phyloP scores from a whole-genome alignment of 108 stramenopile species.

The Conticribra guillardii region DNA sequence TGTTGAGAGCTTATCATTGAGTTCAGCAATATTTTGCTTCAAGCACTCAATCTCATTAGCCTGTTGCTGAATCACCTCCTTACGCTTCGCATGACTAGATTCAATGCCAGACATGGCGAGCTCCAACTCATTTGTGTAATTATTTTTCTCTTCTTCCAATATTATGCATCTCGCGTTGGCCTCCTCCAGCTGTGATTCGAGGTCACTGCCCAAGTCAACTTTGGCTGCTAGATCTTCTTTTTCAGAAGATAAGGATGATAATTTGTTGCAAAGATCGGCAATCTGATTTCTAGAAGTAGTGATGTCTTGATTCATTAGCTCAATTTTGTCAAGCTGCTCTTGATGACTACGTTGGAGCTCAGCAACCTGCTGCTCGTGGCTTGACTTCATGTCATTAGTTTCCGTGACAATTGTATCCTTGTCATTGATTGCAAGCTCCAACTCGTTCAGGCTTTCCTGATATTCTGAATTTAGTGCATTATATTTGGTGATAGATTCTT shows the following conservation, averaged over 20 bases:
- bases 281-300: neutral
- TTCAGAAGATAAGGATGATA: too few species aligned
- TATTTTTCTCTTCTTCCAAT: neutral
- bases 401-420: neutral
- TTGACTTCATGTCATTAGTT: neutral
- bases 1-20: neutral
- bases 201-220: neutral
- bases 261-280: neutral
- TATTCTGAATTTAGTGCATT: neutral
- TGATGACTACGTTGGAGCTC: neutral
- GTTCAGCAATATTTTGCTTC: neutral
- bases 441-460: neutral
- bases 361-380: neutral
- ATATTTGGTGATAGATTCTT: neutral
- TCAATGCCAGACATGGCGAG: neutral
- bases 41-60: slow-evolving; percentile 1
- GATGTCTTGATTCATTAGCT: neutral
- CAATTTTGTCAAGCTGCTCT: neutral
- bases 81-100: neutral
- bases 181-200: neutral
- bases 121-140: neutral
- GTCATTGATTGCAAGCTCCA: neutral
- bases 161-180: neutral
- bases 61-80: neutral
- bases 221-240: neutral